phyloP scores from a whole-genome alignment of 768 basidiomycete genomes.

The Exidia glandulosa region DNA sequence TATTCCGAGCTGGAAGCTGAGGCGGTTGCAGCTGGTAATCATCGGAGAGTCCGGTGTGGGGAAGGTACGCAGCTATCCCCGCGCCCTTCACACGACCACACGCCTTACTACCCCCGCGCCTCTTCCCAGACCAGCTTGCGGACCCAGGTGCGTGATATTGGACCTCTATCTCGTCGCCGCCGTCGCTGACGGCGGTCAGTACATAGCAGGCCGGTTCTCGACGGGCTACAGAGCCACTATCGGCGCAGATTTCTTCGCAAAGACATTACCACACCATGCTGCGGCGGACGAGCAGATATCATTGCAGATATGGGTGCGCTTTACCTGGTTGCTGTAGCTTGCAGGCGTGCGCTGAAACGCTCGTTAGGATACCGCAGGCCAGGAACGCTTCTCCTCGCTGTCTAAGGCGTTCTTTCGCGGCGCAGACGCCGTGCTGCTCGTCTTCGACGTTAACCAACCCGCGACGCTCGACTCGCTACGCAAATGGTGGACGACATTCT shows the following conservation, averaged over 20 bases:
- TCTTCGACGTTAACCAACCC: slow-evolving; percentile 68
- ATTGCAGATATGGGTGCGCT: slow-evolving; percentile 54
- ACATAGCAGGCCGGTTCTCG: slow-evolving; percentile 65
- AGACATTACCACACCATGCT: slow-evolving; percentile 52
- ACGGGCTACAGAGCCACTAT: slow-evolving; percentile 76
- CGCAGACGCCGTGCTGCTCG: slow-evolving; percentile 69
- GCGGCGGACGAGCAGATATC: slow-evolving; percentile 42
- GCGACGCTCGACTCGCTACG: slow-evolving; percentile 45
- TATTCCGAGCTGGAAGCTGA: too few species aligned
- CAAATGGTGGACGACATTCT: slow-evolving; percentile 77
- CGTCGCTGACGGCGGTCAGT: too few species aligned
- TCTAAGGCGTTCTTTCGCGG: slow-evolving; percentile 78
- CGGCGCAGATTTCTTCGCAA: slow-evolving; percentile 80
- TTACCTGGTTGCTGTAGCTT: neutral
- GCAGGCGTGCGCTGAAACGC: neutral
- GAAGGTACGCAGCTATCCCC: slow-evolving; percentile 29
- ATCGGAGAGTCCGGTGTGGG: slow-evolving; percentile 80
- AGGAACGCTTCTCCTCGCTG: slow-evolving; percentile 77
- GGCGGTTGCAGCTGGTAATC: slow-evolving; percentile 66
- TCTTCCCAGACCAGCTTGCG: slow-evolving; percentile 12
- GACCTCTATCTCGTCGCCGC: too few species aligned
- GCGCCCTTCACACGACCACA: neutral
- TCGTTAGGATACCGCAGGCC: slow-evolving; percentile 69
- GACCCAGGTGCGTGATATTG: slow-evolving; percentile 9
- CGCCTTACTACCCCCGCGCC: neutral